Evolutionary conservation across 768 basidiomycete genomes (phyloP).

Genomic region (Termitomyces sp.): DNA sequence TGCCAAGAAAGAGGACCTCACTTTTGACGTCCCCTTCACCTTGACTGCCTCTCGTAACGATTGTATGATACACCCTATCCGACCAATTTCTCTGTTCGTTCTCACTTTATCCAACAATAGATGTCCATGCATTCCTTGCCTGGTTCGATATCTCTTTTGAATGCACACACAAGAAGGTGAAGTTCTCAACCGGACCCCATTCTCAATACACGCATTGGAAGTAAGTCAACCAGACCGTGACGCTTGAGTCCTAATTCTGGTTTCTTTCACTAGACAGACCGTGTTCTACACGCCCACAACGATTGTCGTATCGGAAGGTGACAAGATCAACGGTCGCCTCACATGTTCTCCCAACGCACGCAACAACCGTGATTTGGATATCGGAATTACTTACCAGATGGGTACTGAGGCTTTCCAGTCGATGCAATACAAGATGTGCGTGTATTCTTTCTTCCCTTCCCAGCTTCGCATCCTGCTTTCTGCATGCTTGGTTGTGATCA

Average conservation of each 20-base stretch:
- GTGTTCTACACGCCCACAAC: constrained; percentile 94
- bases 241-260: not conserved
- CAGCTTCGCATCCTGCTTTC: constrained; percentile 10
- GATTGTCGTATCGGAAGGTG: constrained; percentile 61
- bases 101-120: constrained; percentile 31
- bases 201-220: constrained; percentile 97
- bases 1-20: constrained; percentile 91
- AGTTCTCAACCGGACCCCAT: constrained; percentile 97
- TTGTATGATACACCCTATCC: constrained; percentile 48
- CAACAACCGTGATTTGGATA: constrained; percentile 96
- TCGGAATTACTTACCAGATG: constrained; percentile 67
- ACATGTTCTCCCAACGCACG: constrained; percentile 83
- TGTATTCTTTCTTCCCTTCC: constrained; percentile 24
- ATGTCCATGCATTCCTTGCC: constrained; percentile 95
- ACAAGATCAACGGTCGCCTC: constrained; percentile 68
- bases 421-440: constrained; percentile 86
- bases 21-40: constrained; percentile 76
- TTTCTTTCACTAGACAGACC: constrained; percentile 62
- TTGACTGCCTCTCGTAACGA: constrained; percentile 85
- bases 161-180: constrained; percentile 91
- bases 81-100: not conserved
- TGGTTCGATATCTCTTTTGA: constrained; percentile 99
- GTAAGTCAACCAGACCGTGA: constrained; percentile 40
- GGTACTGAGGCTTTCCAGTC: constrained; percentile 27
- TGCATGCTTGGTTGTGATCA: constrained; percentile 11